Base-by-base conservation (phyloP, 208 protist genomes). In the Porcisia hertigi region DNA sequence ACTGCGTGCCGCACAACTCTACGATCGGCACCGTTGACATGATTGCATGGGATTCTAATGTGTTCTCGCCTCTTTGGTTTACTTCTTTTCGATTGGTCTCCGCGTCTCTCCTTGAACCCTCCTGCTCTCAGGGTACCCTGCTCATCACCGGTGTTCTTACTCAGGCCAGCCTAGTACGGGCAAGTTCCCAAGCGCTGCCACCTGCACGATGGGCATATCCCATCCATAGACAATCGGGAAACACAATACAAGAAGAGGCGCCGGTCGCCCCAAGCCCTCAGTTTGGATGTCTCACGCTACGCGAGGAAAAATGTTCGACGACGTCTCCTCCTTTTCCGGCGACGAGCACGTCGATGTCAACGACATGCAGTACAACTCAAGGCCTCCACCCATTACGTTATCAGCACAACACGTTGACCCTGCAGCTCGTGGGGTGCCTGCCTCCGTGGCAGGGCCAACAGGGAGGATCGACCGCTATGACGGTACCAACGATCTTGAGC, bases 241-340 rank as follows among this genome's bases (percentile, higher is more conserved):
- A 59, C 49, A 47, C 66, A 43, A 23, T 6, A 23, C 39, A 41
- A 16, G 2, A 47, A 52, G 53, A 65, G 57, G 14, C 7, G 14
- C 0, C 4, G 1, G 25, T 5, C 16, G 20, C 57, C 14, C 7
- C 16, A 11, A 16, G 66, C 66, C 20, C 12, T 16, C 9, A 7
- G 34, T 23, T 30, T 5, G 1, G n/a, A 81, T 81, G 76, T 76
- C 76, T 12, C 47, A 75, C 20, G 64, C 69, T 7, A 57, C 59
- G 3, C 72, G 62, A n/a, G 71, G 41, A 49, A 90, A 87, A 63
- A 79, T 90, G 83, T 90, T 88, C 69, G 86, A 86, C 64, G 81
- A 86, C 76, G 53, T 83, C 45, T 87, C 83, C 41, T 80, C 71
- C 2, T 75, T 65, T 54, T 75, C 71, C 11, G 71, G 65, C 3